phyloP scores from a whole-genome alignment of 2,329 filamentous ascomycete genomes.

The Calonectria naviculata region DNA sequence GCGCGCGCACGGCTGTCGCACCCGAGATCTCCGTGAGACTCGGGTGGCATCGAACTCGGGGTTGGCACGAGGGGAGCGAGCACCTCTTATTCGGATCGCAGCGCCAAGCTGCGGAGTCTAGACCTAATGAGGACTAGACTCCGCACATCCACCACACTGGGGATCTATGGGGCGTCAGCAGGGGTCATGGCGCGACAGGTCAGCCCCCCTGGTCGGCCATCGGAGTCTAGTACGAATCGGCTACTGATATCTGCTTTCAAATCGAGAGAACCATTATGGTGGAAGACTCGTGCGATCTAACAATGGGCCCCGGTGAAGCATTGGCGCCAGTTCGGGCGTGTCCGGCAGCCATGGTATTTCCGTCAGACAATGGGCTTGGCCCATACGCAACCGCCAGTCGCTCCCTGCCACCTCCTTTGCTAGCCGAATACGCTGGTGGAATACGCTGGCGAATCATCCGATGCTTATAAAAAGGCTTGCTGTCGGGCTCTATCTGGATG shows the following conservation, averaged over 20 bases:
- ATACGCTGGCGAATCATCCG: not conserved
- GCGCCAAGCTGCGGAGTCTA: conserved; percentile 46
- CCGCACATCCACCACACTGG: conserved; percentile 21
- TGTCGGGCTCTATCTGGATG: too few relatives aligned
- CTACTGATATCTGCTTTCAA: conserved; percentile 24
- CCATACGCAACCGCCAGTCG: not conserved
- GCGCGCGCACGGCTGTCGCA: not conserved
- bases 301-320: not conserved
- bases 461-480: not conserved
- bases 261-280: not conserved
- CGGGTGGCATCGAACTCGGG: not conserved
- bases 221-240: conserved; percentile 41
- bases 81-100: conserved; percentile 13
- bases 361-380: not conserved
- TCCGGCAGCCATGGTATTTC: not conserved
- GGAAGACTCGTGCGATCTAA: not conserved
- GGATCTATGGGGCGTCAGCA: not conserved
- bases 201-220: not conserved
- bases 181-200: not conserved
- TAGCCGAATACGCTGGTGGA: not conserved
- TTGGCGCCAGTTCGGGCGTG: not conserved
- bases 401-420: not conserved
- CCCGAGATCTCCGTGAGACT: not conserved
- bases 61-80: conserved; percentile 12
- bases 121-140: conserved; percentile 33